Base-by-base conservation (phyloP, 148 eudicot genomes). In the Silene conica region DNA sequence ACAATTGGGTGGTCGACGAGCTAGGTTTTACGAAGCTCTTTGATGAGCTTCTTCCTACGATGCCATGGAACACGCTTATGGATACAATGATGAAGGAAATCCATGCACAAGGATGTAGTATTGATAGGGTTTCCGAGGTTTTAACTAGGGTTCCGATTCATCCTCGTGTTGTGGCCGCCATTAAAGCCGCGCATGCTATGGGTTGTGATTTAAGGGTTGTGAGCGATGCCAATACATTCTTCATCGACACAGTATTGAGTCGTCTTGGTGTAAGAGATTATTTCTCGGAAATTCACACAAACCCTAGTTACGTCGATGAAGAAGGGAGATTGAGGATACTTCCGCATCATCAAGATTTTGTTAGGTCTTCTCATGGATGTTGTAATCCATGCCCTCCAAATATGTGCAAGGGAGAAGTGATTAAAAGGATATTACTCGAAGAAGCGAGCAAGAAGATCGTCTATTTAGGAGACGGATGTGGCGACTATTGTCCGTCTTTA, bases 201-300 rank as follows among this genome's bases (percentile, higher is more conserved):
- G 96, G 98, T 92, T 93, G 97, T 76, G 95, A 92, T 69, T 79
- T 92, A 86, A 90, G 90, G 82, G 67, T 92, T 4, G 86, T 92
- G 15, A 92, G 95, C 20, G 21, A 57, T 57, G 61, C 61, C 3
- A 57, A 57, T 19, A 57, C 61, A 22, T 57, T 57, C 61, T 90
- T 85, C 71, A 92, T 90, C 11, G 89, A 90, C 77, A 92, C 91
- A 5, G 83, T 90, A 41, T 63, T 92, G 81, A 74, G 82, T 18
- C 88, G 88, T 84, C 74, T 87, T 4, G 93, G 96, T 0, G 61
- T 90, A 0, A 80, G 83, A 9, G 82, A 85, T 45, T 90, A 80
- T 52, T 92, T 92, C 70, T 69, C 89, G 3, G 93, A 92, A 75
- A 88, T 92, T 28, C 85, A 85, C 80, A 84, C 97, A 1, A 92